Base-by-base conservation (phyloP, 768 basidiomycete genomes). In the Phylloporus arenicola region DNA sequence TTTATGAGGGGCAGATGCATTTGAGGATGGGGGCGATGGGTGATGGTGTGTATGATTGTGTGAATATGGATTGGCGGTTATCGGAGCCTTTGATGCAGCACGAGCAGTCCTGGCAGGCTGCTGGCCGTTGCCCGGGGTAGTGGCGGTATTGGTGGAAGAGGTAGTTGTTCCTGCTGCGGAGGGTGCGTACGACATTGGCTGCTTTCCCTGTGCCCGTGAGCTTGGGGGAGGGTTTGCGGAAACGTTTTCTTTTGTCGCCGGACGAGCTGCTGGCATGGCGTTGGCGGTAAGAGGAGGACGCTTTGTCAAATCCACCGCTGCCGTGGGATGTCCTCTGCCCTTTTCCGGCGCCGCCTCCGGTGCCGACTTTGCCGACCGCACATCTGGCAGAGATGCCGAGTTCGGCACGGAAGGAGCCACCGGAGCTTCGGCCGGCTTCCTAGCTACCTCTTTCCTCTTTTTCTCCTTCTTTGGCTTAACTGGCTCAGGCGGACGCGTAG, bases 201-300 rank as follows among this genome's bases (percentile, higher is more conserved):
- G 88, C 75, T 95, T 95, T 58, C 92, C 92, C 56, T 88, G 88
- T 20, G 91, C 90, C 14, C 92, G 80, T 45, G 88, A 88, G 53
- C 82, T 85, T 31, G 86, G 90, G 35, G 77, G 79, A 27, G 79
- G 78, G 45, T 68, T 62, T 17, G 58, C 39, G 16, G 64, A 46
- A 20, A 57, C 34, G 63, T 70, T 62, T 67, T 75, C 55, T 65
- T 73, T 59, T 61, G 74, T 62, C 56, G 70, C 60, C 57, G 71
- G 53, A 57, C 70, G 63, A 62, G 68, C 58, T 61, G 74, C 62
- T 70, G 77, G 67, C 71, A 74, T 75, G 56, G 69, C 69, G 60
- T 71, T 71, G 60, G 57, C 61, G 49, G 68, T 64, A 63, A 64
- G 71, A 70, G 70, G 67, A 62, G 64, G 62, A 55, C 62, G 68